These are phyloP conservation scores for Helianthus tuberosus DNA, from an alignment of 129 eudicot genomes.

Conservation along the genomic window DNA sequence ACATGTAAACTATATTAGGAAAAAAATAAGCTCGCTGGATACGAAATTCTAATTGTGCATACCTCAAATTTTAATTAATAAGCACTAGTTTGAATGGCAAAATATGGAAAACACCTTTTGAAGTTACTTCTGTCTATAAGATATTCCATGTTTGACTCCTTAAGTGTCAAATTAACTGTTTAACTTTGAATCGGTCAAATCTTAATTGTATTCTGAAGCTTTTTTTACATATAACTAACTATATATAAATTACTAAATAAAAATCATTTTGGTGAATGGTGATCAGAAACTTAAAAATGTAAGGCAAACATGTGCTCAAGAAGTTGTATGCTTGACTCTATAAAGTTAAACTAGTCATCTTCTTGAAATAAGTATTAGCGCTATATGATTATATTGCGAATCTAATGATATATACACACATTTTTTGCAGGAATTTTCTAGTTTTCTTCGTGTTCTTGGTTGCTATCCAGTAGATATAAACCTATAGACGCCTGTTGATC, in stretches of 20 bases:
- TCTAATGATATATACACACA: not conserved
- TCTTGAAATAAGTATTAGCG: not conserved
- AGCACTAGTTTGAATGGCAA: not conserved
- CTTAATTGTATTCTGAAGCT: not conserved
- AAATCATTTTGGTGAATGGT: not conserved
- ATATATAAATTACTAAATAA: not conserved
- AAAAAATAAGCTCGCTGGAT: no score
- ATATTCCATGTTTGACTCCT: not conserved
- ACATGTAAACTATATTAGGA: not conserved
- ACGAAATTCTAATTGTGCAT: not conserved
- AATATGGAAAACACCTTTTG: not conserved
- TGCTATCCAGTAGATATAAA: conserved; percentile 66
- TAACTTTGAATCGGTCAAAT: not conserved
- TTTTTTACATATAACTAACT: not conserved
- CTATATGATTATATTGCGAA: not conserved
- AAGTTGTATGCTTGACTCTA: not conserved
- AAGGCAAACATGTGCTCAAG: not conserved
- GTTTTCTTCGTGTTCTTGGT: conserved; percentile 76
- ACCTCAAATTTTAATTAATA: not conserved
- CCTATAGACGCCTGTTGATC: conserved; percentile 31
- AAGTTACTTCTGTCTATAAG: not conserved
- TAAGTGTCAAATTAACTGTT: not conserved
- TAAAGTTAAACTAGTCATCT: not conserved
- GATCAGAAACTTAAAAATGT: not conserved
- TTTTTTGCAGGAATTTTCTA: conserved; percentile 68